Evolutionary conservation across 768 basidiomycete genomes (phyloP).

Genomic region (Amanita phalloides): DNA sequence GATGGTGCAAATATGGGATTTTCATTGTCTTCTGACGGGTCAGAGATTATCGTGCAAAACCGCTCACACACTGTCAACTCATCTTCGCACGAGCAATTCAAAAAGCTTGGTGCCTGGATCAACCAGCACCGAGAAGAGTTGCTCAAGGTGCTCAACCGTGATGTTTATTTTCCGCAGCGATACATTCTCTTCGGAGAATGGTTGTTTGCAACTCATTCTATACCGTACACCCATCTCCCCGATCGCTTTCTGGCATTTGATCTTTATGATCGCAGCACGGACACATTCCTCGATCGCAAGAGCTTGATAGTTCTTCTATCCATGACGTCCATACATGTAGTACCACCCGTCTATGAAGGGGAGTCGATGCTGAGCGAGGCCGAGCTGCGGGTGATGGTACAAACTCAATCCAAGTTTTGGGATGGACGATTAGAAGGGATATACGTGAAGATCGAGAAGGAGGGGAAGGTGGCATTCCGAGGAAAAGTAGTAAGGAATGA

Average conservation of each 20-base stretch:
- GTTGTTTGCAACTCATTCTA: conserved; percentile 52
- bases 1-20: conserved; percentile 60
- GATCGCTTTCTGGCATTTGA: conserved; percentile 51
- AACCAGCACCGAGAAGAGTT: conserved; percentile 35
- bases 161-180: conserved; percentile 42
- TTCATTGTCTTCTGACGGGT: conserved; percentile 25
- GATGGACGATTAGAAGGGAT: conserved; percentile 45
- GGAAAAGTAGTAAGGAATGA: conserved; percentile 50
- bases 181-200: conserved; percentile 57
- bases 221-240: conserved; percentile 42
- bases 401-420: conserved; percentile 14
- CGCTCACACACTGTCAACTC: conserved; percentile 50
- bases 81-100: conserved; percentile 50
- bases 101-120: conserved; percentile 45
- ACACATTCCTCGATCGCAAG: conserved; percentile 26
- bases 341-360: conserved; percentile 35
- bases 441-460: conserved; percentile 43
- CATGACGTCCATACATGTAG: conserved; percentile 27
- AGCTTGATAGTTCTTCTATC: conserved; percentile 23
- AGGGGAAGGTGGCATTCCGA: conserved; percentile 27
- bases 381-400: conserved; percentile 35
- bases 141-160: conserved; percentile 30
- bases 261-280: conserved; percentile 40
- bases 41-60: conserved; percentile 44
- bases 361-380: conserved; percentile 23